phyloP scores from a whole-genome alignment of 805 yeast genomes.

The Maudiozyma turicensis region DNA sequence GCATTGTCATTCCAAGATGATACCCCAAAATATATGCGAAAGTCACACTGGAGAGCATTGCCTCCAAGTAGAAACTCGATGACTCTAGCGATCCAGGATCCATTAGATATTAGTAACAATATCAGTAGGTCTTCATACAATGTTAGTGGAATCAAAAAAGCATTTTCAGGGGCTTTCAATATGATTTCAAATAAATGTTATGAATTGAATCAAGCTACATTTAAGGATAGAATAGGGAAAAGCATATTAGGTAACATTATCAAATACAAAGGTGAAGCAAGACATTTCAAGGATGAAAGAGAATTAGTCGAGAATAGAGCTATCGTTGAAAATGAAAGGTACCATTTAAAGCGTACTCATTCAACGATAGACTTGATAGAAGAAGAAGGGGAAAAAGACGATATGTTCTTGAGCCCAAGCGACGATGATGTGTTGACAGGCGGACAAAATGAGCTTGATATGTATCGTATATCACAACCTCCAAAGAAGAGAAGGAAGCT shows the following conservation, averaged over 20 bases:
- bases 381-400: conserved; percentile 11
- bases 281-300: conserved; percentile 75
- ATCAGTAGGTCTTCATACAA: conserved; percentile 80
- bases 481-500: conserved; percentile 11
- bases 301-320: conserved; percentile 54
- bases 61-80: conserved; percentile 36
- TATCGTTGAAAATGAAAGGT: conserved; percentile 26
- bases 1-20: conserved; percentile 55
- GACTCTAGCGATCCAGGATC: conserved; percentile 75
- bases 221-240: conserved; percentile 57
- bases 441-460: conserved; percentile 13
- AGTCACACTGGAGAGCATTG: conserved; percentile 43
- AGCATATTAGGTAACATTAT: conserved; percentile 75
- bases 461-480: conserved; percentile 13
- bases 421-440: conserved; percentile 17
- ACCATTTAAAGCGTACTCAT: conserved; percentile 19
- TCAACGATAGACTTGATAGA: conserved; percentile 3
- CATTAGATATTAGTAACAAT: conserved; percentile 72
- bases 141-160: conserved; percentile 64
- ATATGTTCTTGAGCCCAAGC: conserved; percentile 14
- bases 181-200: conserved; percentile 65
- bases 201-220: conserved; percentile 54
- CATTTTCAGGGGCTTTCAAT: conserved; percentile 84
- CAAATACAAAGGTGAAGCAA: conserved; percentile 57
- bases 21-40: conserved; percentile 49